These are phyloP conservation scores for Neofusicoccum ribis DNA, from an alignment of 2,329 filamentous ascomycete genomes.

Conservation along the genomic window DNA sequence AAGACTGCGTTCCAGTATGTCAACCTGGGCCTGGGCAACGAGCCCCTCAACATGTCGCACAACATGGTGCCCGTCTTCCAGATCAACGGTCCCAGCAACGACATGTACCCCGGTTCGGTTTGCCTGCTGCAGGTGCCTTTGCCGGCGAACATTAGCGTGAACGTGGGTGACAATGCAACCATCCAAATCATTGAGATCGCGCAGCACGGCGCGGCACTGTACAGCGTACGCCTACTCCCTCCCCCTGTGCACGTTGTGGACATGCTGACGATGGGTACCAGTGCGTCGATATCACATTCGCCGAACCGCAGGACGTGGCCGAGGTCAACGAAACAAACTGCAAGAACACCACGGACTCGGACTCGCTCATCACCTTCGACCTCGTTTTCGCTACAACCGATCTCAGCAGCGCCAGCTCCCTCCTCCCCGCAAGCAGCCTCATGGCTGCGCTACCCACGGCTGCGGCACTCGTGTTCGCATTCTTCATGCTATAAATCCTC, in stretches of 20 bases:
- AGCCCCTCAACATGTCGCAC: conserved; percentile 84
- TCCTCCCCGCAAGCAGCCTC: not conserved
- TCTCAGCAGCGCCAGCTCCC: conserved; percentile 25
- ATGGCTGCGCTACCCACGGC: not conserved
- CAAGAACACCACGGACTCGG: conserved; percentile 69
- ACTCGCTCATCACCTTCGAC: conserved; percentile 66
- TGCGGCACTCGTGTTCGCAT: conserved; percentile 11
- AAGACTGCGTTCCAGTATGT: conserved; percentile 79
- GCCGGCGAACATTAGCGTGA: conserved; percentile 68
- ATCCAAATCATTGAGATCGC: conserved; percentile 86
- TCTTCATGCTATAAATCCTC: conserved; percentile 8
- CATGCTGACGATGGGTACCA: conserved; percentile 41
- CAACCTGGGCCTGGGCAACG: conserved; percentile 83
- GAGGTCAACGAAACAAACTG: conserved; percentile 81
- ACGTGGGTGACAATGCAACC: conserved; percentile 83
- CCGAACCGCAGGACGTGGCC: conserved; percentile 72
- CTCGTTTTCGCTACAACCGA: conserved; percentile 63
- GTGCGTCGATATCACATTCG: conserved; percentile 95
- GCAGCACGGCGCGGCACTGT: conserved; percentile 79
- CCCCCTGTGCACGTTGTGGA: not conserved
- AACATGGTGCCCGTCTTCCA: conserved; percentile 79
- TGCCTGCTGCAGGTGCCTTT: conserved; percentile 89
- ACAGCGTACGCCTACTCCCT: conserved; percentile 58
- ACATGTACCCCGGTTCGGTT: conserved; percentile 83
- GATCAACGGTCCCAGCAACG: conserved; percentile 76